Evolutionary conservation across 2,329 filamentous ascomycete species (phyloP).

Genomic region (Pezicula carpinea): DNA sequence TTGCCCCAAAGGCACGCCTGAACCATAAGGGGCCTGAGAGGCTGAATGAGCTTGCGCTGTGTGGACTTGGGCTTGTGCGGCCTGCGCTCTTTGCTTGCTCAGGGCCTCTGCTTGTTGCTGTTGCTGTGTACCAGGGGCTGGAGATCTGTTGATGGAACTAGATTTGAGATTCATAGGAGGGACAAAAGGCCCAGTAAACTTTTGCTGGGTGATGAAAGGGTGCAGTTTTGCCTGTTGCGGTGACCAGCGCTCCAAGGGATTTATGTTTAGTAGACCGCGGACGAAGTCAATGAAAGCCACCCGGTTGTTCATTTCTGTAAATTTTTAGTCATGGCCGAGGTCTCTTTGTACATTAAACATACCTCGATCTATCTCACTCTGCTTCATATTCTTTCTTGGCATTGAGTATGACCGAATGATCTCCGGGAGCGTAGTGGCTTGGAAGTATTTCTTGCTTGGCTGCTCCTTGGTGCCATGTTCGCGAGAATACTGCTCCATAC

Average conservation of each 20-base stretch:
- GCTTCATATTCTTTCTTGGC: slow-evolving; percentile 99
- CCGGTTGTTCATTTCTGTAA: slow-evolving; percentile 92
- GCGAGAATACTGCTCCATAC: slow-evolving; percentile 94
- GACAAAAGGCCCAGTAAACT: slow-evolving; percentile 93
- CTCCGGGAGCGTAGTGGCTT: slow-evolving; percentile 86
- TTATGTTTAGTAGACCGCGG: slow-evolving; percentile 85
- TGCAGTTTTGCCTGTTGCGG: slow-evolving; percentile 96
- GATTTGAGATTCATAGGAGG: slow-evolving; percentile 96
- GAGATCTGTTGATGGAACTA: slow-evolving; percentile 77
- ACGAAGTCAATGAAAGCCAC: slow-evolving; percentile 98
- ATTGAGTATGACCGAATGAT: slow-evolving; percentile 98
- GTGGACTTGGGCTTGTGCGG: no score
- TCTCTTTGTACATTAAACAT: slow-evolving; percentile 27
- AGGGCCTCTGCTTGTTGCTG: slow-evolving; percentile 92
- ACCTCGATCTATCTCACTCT: slow-evolving; percentile 94
- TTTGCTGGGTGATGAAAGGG: slow-evolving; percentile 97
- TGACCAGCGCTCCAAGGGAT: slow-evolving; percentile 94
- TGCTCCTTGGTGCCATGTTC: slow-evolving; percentile 97
- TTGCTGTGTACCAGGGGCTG: slow-evolving; percentile 89
- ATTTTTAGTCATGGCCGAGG: slow-evolving; percentile 9
- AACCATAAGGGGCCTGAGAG: slow-evolving; percentile 66
- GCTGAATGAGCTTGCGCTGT: slow-evolving; percentile 59
- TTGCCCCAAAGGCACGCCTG: slow-evolving; percentile 40
- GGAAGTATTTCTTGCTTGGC: slow-evolving; percentile 99
- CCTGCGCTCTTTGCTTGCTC: slow-evolving; percentile 82